phyloP scores from a whole-genome alignment of 768 basidiomycete species.

The Xerocomellus intermedius region DNA sequence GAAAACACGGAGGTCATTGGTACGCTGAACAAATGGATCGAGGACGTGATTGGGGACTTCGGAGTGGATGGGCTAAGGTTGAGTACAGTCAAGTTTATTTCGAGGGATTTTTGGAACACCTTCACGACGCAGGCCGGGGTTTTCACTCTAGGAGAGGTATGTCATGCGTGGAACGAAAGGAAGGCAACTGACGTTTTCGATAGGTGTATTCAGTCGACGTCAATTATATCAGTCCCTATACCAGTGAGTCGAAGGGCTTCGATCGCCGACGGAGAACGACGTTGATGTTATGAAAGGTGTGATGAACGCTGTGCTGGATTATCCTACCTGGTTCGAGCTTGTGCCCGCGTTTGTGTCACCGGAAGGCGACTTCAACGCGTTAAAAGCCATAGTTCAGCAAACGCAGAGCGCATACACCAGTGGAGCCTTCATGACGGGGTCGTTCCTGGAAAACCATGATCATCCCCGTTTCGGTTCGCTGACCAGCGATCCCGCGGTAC shows the following conservation, averaged over 20 bases:
- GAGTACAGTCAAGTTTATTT: constrained; percentile 59
- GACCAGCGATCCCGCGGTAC: constrained; percentile 42
- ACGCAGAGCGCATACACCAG: constrained; percentile 40
- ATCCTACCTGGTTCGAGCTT: constrained; percentile 47
- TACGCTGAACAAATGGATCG: constrained; percentile 48
- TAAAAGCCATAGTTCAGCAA: constrained; percentile 27
- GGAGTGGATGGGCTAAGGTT: constrained; percentile 54
- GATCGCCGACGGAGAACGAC: neutral
- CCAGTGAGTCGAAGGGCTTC: constrained; percentile 30
- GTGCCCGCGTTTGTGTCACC: constrained; percentile 39
- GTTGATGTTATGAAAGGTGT: constrained; percentile 31
- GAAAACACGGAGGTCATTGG: constrained; percentile 45
- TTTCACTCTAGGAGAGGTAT: constrained; percentile 53
- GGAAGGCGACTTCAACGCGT: constrained; percentile 32
- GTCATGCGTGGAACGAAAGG: constrained; percentile 30
- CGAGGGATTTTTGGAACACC: constrained; percentile 52
- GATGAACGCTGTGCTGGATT: constrained; percentile 47
- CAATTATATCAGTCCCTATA: constrained; percentile 40
- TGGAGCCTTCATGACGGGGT: constrained; percentile 41
- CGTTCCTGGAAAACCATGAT: constrained; percentile 57
- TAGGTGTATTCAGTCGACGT: constrained; percentile 43
- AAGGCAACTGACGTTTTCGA: constrained; percentile 2
- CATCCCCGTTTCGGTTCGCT: constrained; percentile 47
- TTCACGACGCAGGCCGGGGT: constrained; percentile 49
- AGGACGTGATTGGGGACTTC: constrained; percentile 45